Evolutionary conservation across 257 asterid species (phyloP).

Genomic region (Agastache rugosa): DNA sequence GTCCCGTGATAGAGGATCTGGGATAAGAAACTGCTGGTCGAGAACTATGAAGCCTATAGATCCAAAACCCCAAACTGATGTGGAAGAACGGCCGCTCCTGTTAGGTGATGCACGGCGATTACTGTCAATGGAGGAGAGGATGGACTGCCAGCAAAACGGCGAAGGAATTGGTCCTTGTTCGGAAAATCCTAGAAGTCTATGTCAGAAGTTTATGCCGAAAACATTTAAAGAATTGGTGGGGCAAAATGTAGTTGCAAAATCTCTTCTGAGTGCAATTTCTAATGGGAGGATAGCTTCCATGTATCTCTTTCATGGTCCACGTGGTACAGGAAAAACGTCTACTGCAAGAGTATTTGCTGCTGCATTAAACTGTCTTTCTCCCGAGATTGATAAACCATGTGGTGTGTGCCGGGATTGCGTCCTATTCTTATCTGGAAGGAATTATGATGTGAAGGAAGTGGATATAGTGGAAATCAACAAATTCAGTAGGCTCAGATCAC

Average conservation of each 20-base stretch:
- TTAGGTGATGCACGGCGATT: constrained; percentile 28
- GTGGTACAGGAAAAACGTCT: constrained; percentile 92
- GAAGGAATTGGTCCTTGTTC: constrained; percentile 40
- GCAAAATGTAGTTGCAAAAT: constrained; percentile 58
- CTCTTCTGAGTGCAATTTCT: constrained; percentile 68
- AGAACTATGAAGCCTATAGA: constrained; percentile 54
- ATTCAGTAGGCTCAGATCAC: constrained; percentile 50
- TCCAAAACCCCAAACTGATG: constrained; percentile 39
- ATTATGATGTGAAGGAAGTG: constrained; percentile 67
- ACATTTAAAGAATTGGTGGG: constrained; percentile 81
- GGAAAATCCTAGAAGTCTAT: constrained; percentile 65
- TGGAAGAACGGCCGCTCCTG: constrained; percentile 58
- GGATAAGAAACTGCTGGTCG: constrained; percentile 66
- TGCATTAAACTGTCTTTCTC: constrained; percentile 78
- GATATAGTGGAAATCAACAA: constrained; percentile 65
- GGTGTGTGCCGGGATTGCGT: constrained; percentile 80
- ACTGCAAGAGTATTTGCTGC: constrained; percentile 90
- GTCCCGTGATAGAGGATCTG: constrained; percentile 53
- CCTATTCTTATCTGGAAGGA: constrained; percentile 71
- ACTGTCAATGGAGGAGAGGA: constrained; percentile 27
- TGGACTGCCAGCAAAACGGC: constrained; percentile 36
- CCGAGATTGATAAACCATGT: constrained; percentile 63
- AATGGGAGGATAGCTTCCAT: constrained; percentile 54
- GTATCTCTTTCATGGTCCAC: constrained; percentile 84
- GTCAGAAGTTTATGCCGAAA: constrained; percentile 75